Evolutionary conservation across 2,329 filamentous ascomycete species (phyloP), one percentile per base, ranked within the genome.

Genomic region (Didymella segeticola): DNA sequence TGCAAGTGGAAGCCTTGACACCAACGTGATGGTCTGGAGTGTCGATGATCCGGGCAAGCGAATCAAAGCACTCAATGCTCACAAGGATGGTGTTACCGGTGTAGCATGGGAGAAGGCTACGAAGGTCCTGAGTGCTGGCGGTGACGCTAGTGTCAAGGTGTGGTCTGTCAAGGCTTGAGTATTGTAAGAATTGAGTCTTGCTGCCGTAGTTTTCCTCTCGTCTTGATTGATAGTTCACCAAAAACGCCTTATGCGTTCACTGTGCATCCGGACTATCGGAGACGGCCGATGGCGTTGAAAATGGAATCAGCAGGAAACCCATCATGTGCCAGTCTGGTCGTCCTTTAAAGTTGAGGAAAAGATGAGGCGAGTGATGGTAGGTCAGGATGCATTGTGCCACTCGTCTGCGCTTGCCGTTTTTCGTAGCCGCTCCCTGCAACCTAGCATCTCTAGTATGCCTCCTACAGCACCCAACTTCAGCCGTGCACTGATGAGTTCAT

Each of bases 81-180:
- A 99, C 78, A 97, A 97, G 78, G 95, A 98, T 70, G 95, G 95
- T 9, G 92, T 98, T 15, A 91, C 89, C 63, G 93, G 90, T 14
- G 89, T 98, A 14, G 83, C 83, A 11, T 99, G 93, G 92, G 82
- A 90, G 80, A 63, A 64, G 52, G 81, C 53, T 75, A 62, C 60
- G 6, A 90, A 84, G 77, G 82, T 98, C 43, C 86, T 90, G 9
- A 96, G 89, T 63, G 86, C 86, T 4, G 95, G 95, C 38, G 90
- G 88, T 10, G 95, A 99, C 82, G 93, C 91, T 27, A 88, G 90
- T 1, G 84, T 99, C 41, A 99, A 98, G 82, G 82, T 93, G 43
- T 99, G 95, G 95, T 82, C 63, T 15, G 54, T 74, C 17, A 59
- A 66, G 49, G 60, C 57, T 34, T 73, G 56, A 65, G 27, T 26